These are phyloP conservation scores for Canna indica DNA, from an alignment of 176 grass and related monocot genomes.

Conservation along the genomic window DNA sequence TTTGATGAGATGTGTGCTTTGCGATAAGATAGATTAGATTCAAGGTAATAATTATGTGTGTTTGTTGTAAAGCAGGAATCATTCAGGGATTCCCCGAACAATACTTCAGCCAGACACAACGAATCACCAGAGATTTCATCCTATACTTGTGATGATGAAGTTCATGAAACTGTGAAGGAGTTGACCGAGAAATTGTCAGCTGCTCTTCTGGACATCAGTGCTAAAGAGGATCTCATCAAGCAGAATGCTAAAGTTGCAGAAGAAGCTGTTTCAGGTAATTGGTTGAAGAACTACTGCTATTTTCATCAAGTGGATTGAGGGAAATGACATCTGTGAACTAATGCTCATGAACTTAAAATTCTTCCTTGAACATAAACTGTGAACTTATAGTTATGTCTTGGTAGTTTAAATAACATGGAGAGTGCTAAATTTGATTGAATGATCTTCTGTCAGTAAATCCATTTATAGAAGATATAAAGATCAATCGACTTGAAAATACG, in stretches of 20 bases:
- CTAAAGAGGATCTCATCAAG: slow-evolving; percentile 89
- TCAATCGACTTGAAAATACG: too few relatives aligned
- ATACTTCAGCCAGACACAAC: slow-evolving; percentile 30
- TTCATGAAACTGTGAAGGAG: slow-evolving; percentile 53
- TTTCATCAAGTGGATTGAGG: neutral
- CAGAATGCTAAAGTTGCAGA: slow-evolving; percentile 95
- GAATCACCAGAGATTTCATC: slow-evolving; percentile 25
- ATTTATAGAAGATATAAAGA: too few relatives aligned
- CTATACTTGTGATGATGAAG: slow-evolving; percentile 20
- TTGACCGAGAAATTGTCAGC: slow-evolving; percentile 77
- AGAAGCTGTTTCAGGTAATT: slow-evolving; percentile 86
- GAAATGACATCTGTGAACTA: neutral
- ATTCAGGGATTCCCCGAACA: slow-evolving; percentile 8
- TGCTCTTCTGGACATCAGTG: slow-evolving; percentile 59
- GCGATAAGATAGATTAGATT: neutral
- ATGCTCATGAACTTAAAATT: neutral
- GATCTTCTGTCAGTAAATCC: too few relatives aligned
- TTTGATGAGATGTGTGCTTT: neutral
- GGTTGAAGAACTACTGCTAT: neutral
- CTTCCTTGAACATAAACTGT: neutral
- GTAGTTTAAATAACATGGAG: too few relatives aligned
- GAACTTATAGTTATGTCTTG: too few relatives aligned
- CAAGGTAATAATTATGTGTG: neutral
- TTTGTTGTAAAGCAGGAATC: neutral
- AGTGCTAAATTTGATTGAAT: too few relatives aligned